Percentiles rank a stretch among this genome's conserved stretches.
These are phyloP conservation scores for Blastobotrys persicus DNA, from an alignment of 1,139 yeast species.

Conservation along the genomic window DNA sequence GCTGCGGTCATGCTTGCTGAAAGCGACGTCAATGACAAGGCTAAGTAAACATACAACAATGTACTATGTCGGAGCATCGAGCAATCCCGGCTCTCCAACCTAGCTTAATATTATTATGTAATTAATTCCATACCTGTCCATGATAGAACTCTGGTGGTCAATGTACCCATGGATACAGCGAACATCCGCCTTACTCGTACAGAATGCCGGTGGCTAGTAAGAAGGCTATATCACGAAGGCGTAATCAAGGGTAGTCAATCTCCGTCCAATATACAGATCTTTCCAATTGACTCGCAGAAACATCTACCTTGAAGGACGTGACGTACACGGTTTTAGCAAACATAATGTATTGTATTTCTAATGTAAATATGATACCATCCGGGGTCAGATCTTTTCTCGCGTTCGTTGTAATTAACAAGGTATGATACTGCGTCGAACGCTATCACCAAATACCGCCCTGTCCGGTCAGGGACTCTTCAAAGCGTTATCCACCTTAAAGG, in stretches of 20 bases:
- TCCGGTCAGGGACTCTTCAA: slow-evolving; percentile 39
- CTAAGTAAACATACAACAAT: too few species aligned
- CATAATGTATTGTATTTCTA: too few species aligned
- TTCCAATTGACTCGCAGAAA: slow-evolving; percentile 6
- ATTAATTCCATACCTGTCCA: too few species aligned
- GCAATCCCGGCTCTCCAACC: too few species aligned
- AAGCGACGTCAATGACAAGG: slow-evolving; percentile 65
- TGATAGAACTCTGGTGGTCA: too few species aligned
- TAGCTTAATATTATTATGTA: too few species aligned
- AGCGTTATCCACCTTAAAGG: slow-evolving; percentile 22
- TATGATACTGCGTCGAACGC: slow-evolving; percentile 38
- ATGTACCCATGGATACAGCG: too few species aligned
- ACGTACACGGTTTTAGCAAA: background rate
- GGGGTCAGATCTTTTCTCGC: slow-evolving; percentile 34
- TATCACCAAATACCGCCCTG: slow-evolving; percentile 39
- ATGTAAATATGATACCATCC: background rate
- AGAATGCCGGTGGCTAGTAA: too few species aligned
- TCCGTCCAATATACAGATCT: slow-evolving; percentile 5
- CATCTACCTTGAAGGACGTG: slow-evolving; percentile 13
- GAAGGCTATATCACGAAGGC: too few species aligned
- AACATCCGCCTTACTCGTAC: too few species aligned
- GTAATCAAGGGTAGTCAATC: background rate
- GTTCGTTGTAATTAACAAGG: slow-evolving; percentile 40
- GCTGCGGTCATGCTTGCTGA: slow-evolving; percentile 83
- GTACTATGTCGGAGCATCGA: too few species aligned